Evolutionary conservation across 192 early-diverging fungal genomes (phyloP), one percentile per base, ranked within the genome.

Genomic region (Geranomyces variabilis): DNA sequence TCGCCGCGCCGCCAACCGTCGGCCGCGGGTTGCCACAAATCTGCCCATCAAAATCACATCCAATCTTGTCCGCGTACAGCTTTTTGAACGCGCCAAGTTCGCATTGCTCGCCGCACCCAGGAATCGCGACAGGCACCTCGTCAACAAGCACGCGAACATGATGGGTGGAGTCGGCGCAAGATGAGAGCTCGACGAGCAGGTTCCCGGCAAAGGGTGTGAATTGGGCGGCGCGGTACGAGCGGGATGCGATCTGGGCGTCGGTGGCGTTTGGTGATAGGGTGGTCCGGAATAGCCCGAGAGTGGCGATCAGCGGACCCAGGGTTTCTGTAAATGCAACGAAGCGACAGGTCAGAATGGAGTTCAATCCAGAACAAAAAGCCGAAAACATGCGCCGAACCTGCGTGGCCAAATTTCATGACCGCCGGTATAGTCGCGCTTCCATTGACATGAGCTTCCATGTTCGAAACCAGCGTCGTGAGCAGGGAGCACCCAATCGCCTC

Each of bases 121-220:
- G 75, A 3, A 76, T 17, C 46, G 55, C 43, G 36, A 73, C 61
- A n/a, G 75, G 62, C 31, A 22, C n/a, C 44, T 76, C 70, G 34
- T 65, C 62, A 24, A 58, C 44, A 12, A 76, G 55, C 19, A 74
- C 31, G 46, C 69, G 67, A 41, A 76, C 70, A n/a, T 15, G 31
- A 22, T 31, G 12, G 13, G 22, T 64, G 3, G 51, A 53, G 51
- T 53, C 24, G 3, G 51, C 51, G 69, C 77, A 77, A 15, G 48
- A 62, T 19, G 24, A 57, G 22, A 78, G 74, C 69, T 78, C 77
- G 0, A 78, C 65, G 6, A 78, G 45, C 15, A 78, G 53, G 59
- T 78, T 78, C 0, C 57, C 74, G 46, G 74, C 67, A 63, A 78
- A 77, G 1, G 77, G 74, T 6, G 74, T 30, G 36, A 75, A 62